Percentiles rank a stretch among this genome's conserved stretches.
phyloP scores from a whole-genome alignment of 2,329 filamentous ascomycete species.

The Fusarium avenaceum region DNA sequence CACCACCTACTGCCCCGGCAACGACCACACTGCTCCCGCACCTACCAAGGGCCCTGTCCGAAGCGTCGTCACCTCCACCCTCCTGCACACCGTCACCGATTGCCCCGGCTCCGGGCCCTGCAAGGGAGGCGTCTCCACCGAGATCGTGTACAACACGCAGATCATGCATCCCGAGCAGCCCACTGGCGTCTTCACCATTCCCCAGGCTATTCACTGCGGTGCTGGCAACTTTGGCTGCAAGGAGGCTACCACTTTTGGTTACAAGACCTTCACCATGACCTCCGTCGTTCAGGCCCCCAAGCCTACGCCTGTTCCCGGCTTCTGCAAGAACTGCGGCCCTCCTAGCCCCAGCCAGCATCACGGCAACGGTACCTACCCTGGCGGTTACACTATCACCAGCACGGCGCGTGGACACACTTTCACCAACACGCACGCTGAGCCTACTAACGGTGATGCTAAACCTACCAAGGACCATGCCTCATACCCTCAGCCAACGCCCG shows the following conservation, averaged over 20 bases:
- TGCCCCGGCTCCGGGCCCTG: slow-evolving; percentile 63
- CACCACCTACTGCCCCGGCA: slow-evolving; percentile 56
- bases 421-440: slow-evolving; percentile 3
- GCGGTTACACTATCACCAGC: slow-evolving; percentile 3
- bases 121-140: slow-evolving; percentile 41
- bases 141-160: slow-evolving; percentile 45
- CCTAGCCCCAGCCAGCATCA: slow-evolving; percentile 11
- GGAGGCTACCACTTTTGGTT: slow-evolving; percentile 45
- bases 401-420: not conserved
- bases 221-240: slow-evolving; percentile 48
- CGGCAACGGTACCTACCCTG: slow-evolving; percentile 14
- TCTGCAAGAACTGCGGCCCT: slow-evolving; percentile 45
- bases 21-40: slow-evolving; percentile 14
- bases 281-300: slow-evolving; percentile 45
- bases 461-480: slow-evolving; percentile 11
- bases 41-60: slow-evolving; percentile 39
- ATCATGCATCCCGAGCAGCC: slow-evolving; percentile 45
- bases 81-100: slow-evolving; percentile 68
- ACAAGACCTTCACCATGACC: slow-evolving; percentile 45
- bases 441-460: slow-evolving; percentile 6
- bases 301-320: slow-evolving; percentile 47
- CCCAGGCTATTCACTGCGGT: slow-evolving; percentile 49
- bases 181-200: slow-evolving; percentile 50
- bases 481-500: slow-evolving; percentile 7
- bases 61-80: slow-evolving; percentile 65